These are phyloP conservation scores for Omphalotus olearius DNA, from an alignment of 1,284 basidiomycete genomes.

Conservation along the genomic window DNA sequence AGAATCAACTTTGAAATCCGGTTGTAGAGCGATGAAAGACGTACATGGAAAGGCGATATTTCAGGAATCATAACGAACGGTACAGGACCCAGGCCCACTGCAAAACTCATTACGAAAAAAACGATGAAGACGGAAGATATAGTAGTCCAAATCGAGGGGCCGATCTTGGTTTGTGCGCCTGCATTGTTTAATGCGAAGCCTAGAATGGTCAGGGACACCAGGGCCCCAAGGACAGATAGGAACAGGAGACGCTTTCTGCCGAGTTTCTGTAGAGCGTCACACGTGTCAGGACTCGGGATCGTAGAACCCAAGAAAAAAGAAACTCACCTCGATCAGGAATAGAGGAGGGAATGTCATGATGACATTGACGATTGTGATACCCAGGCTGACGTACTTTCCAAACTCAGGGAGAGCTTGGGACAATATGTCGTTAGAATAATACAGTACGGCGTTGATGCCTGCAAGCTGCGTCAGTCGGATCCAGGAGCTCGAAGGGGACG, in stretches of 20 bases:
- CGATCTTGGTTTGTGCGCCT: constrained; percentile 2
- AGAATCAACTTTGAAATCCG: not conserved
- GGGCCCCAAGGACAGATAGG: constrained; percentile 58
- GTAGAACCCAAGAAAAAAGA: not conserved
- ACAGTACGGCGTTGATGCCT: constrained; percentile 64
- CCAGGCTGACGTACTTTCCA: constrained; percentile 75
- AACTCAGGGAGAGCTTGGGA: constrained; percentile 71
- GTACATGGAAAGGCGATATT: constrained; percentile 74
- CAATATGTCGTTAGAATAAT: constrained; percentile 87
- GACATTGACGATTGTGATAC: constrained; percentile 79
- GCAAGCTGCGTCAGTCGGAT: constrained; percentile 8
- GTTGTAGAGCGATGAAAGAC: constrained; percentile 20
- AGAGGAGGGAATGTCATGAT: constrained; percentile 67
- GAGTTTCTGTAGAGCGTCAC: constrained; percentile 42
- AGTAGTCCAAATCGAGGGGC: constrained; percentile 36
- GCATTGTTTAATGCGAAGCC: constrained; percentile 66
- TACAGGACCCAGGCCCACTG: constrained; percentile 86
- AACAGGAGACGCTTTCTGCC: constrained; percentile 59
- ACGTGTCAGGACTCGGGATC: not conserved
- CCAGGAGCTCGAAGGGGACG: not conserved
- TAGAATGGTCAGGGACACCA: constrained; percentile 63
- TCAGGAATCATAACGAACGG: constrained; percentile 95
- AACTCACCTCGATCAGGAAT: constrained; percentile 75
- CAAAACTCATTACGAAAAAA: constrained; percentile 87
- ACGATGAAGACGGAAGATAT: constrained; percentile 78